Percentiles rank a stretch among this genome's conserved stretches.
Conservation (phyloP, 2,329 filamentous ascomycete genomes). For the Coleophoma eucalyptorum region DNA sequence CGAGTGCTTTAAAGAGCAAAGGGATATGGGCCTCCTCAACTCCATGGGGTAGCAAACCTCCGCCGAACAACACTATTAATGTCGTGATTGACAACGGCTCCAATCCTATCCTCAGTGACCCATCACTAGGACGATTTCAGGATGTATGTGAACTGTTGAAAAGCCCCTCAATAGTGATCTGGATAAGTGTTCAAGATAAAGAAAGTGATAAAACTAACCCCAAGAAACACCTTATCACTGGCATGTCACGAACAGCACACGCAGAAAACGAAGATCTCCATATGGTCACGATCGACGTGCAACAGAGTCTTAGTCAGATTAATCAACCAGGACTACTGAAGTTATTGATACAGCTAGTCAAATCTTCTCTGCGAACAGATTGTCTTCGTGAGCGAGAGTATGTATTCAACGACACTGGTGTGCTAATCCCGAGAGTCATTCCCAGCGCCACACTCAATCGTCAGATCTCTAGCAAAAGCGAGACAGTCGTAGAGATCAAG, state of each 20-base stretch:
- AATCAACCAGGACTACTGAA: not conserved
- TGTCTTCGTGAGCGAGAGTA: not conserved
- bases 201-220: not conserved
- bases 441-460: not conserved
- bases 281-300: conserved; percentile 3
- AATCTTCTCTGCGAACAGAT: not conserved
- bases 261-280: conserved; percentile 2
- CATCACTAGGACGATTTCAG: not conserved
- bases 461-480: not conserved
- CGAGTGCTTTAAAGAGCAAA: not conserved
- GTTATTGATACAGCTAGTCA: not conserved
- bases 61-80: not conserved
- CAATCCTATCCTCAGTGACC: not conserved
- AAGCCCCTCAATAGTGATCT: not conserved
- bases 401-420: not conserved
- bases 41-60: not conserved
- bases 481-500: not conserved
- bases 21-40: not conserved
- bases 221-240: not conserved
- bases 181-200: not conserved
- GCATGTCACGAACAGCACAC: not conserved
- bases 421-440: conserved; percentile 4
- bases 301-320: not conserved
- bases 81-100: not conserved
- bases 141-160: not conserved